Evolutionary conservation across 176 grass and related monocot genomes (phyloP).

Genomic region (Dendrocalamus sinicus): DNA sequence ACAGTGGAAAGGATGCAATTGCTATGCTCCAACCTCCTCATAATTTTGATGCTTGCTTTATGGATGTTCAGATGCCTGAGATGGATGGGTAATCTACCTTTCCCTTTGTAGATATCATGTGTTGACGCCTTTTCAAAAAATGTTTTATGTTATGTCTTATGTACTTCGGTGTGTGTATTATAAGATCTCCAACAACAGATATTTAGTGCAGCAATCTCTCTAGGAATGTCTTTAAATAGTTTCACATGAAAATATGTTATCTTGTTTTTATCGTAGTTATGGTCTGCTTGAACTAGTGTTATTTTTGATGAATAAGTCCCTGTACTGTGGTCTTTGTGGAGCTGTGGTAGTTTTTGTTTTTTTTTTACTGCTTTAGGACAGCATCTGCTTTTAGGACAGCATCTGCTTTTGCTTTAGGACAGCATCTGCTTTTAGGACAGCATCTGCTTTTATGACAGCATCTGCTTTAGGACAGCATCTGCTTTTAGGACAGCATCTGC

Average conservation of each 20-base stretch:
- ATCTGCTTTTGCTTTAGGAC: too few relatives aligned
- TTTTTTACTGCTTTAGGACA: too few relatives aligned
- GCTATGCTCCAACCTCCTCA: constrained; percentile 64
- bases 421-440: too few relatives aligned
- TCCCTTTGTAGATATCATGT: background rate
- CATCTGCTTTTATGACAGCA: too few relatives aligned
- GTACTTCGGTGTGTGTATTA: background rate
- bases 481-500: too few relatives aligned
- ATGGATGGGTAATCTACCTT: constrained; percentile 73
- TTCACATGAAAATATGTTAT: background rate
- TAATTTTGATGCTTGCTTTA: constrained; percentile 83
- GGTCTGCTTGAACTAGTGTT: background rate
- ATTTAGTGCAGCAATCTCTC: background rate
- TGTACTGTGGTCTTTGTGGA: too few relatives aligned
- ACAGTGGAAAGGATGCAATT: constrained; percentile 75
- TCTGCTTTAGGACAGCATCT: too few relatives aligned
- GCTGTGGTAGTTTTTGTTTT: too few relatives aligned
- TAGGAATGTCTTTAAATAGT: background rate
- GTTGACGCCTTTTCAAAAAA: background rate
- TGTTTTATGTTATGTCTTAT: constrained; percentile 2
- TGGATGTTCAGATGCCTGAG: constrained; percentile 92
- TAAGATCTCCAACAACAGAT: constrained; percentile 11
- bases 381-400: too few relatives aligned
- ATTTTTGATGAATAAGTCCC: too few relatives aligned
- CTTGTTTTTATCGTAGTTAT: background rate